Evolutionary conservation across 441 rosid genomes (phyloP), one percentile per base, ranked within the genome.

Genomic region (Gossypium trilobum): DNA sequence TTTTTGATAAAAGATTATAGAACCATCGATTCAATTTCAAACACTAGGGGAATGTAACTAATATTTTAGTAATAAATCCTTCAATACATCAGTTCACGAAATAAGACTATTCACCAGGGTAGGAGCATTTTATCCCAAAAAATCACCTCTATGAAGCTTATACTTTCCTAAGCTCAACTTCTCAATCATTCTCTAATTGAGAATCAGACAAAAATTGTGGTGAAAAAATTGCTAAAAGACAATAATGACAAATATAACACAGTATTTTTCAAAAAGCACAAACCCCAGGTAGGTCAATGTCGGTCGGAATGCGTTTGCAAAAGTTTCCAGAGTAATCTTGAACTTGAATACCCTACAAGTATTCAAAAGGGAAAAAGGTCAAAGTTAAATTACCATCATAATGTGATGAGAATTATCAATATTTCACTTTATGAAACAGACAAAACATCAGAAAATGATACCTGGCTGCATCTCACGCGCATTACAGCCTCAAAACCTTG

Each of bases 391-490:
- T 46, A 46, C 1, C 6, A 46, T 44, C 67, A 71, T n/a, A 42
- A 22, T 58, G 14, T 0, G 33, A 71, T 17, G 1, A 25, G 0
- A 59, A 16, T 25, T 6, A 46, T 69, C 62, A 42, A 72, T 19
- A 13, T 4, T 39, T 19, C 31, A 23, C 36, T 51, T 2, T 9
- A 54, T 51, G 76, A 58, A 68, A 73, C 65, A 55, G 60, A 65
- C 68, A 59, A 60, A 48, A 67, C 29, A 57, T 66, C 27, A 58
- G 14, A 69, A 81, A 57, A 25, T 60, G 46, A 19, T 85, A 96
- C 98, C 93, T 90, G 96, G 81, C 98, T 92, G 87, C 98, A 93
- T 85, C 98, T 87, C 77, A 96, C 98, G 70, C 97, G 91, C 99
- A 96, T 93, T 55, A 96, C 98, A 51, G 98, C 96, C 90, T 96